These are phyloP conservation scores for Fusarium austroafricanum DNA, from an alignment of 2,329 filamentous ascomycete species.

Conservation along the genomic window DNA sequence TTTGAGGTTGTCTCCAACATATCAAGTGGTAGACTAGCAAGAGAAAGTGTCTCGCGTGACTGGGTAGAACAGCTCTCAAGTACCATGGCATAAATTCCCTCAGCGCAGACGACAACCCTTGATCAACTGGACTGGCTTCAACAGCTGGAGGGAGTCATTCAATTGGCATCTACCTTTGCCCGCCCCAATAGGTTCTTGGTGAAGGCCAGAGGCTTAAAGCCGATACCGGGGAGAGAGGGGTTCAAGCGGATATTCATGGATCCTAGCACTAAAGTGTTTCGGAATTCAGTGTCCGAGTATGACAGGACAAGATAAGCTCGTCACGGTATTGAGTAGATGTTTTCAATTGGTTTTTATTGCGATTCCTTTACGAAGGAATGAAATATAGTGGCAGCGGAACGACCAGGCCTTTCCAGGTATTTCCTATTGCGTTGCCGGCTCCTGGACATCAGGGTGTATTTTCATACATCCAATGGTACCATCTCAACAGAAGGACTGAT, in stretches of 20 bases:
- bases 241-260: slow-evolving; percentile 35
- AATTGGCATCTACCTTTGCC: slow-evolving; percentile 29
- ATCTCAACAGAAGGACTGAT: neutral
- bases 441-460: neutral
- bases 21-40: slow-evolving; percentile 21
- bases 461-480: neutral
- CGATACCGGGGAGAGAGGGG: slow-evolving; percentile 45
- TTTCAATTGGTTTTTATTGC: neutral
- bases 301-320: neutral
- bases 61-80: slow-evolving; percentile 2
- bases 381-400: neutral
- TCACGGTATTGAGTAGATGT: neutral
- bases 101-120: slow-evolving; percentile 17
- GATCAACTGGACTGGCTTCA: slow-evolving; percentile 23
- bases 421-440: neutral
- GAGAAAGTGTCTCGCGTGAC: neutral
- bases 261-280: slow-evolving; percentile 14
- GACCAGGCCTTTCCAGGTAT: neutral
- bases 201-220: slow-evolving; percentile 32
- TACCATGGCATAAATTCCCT: slow-evolving; percentile 39
- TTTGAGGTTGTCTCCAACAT: slow-evolving; percentile 7
- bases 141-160: slow-evolving; percentile 8
- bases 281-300: slow-evolving; percentile 43
- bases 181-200: slow-evolving; percentile 42
- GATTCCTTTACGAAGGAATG: neutral